Evolutionary conservation across 306 rosid species (phyloP).

Genomic region (Gynostemma pentaphyllum): DNA sequence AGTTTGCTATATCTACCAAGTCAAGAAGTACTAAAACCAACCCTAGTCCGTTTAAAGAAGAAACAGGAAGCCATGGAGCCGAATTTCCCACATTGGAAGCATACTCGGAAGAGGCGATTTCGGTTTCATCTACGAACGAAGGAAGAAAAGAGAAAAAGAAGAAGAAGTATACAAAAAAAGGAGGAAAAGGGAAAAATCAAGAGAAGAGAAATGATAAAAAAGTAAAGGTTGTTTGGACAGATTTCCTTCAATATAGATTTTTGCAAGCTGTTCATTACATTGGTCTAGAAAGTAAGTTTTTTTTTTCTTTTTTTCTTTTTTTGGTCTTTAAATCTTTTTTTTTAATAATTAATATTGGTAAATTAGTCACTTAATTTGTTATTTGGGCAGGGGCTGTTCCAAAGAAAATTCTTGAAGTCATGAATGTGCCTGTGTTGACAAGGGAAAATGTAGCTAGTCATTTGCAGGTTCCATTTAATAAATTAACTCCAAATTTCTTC

Average conservation of each 20-base stretch:
- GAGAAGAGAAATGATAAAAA: neutral
- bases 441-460: slow-evolving; percentile 19
- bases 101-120: neutral
- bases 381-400: slow-evolving; percentile 16
- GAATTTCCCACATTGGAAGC: neutral
- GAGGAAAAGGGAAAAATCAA: neutral
- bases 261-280: slow-evolving; percentile 15
- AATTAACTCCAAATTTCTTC: neutral
- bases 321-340: neutral
- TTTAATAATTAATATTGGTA: too few species aligned
- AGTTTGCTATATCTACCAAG: neutral
- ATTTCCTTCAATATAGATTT: slow-evolving; percentile 11
- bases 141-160: neutral
- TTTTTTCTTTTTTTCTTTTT: neutral
- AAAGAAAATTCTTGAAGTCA: slow-evolving; percentile 15
- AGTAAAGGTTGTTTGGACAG: slow-evolving; percentile 16
- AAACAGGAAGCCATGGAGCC: neutral
- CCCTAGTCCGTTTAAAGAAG: neutral
- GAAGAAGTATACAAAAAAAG: neutral
- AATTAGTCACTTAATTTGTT: too few species aligned
- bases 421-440: slow-evolving; percentile 13
- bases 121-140: neutral
- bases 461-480: slow-evolving; percentile 9
- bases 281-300: slow-evolving; percentile 17
- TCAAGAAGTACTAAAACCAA: neutral